phyloP scores from a whole-genome alignment of 768 basidiomycete species.

The Pholiota microspora region DNA sequence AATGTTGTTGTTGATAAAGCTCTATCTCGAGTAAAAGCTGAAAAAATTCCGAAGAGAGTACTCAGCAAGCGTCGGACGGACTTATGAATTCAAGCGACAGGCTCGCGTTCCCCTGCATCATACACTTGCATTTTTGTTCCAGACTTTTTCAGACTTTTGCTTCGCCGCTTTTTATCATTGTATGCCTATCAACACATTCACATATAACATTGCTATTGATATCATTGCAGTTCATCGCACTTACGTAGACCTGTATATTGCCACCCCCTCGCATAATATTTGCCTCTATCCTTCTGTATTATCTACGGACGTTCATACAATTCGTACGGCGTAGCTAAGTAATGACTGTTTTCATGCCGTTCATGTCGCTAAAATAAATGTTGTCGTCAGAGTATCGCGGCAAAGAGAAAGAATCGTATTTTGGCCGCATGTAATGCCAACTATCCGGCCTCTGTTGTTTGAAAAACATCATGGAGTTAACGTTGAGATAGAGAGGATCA shows the following conservation, averaged over 20 bases:
- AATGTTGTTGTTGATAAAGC: constrained; percentile 11
- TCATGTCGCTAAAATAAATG: not conserved
- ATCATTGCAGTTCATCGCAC: constrained; percentile 1
- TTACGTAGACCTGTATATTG: constrained; percentile 7
- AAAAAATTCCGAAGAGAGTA: constrained; percentile 30
- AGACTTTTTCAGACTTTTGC: not conserved
- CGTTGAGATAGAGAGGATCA: no score
- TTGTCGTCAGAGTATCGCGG: not conserved
- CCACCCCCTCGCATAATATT: constrained; percentile 1
- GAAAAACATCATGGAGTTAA: no score
- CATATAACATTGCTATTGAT: constrained; percentile 7
- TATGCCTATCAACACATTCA: not conserved
- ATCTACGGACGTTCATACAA: not conserved
- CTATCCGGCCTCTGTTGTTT: no score
- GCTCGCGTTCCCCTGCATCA: not conserved
- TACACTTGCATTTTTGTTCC: not conserved
- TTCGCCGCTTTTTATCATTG: not conserved
- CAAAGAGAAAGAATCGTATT: no score
- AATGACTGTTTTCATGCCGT: not conserved
- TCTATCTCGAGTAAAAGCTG: constrained; percentile 15
- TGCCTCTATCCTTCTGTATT: not conserved
- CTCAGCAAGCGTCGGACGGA: constrained; percentile 44
- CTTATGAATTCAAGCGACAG: constrained; percentile 18
- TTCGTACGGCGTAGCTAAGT: not conserved
- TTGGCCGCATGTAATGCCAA: no score